Conservation (phyloP, 1,284 basidiomycete genomes). For the Moniliophthora roreri region DNA sequence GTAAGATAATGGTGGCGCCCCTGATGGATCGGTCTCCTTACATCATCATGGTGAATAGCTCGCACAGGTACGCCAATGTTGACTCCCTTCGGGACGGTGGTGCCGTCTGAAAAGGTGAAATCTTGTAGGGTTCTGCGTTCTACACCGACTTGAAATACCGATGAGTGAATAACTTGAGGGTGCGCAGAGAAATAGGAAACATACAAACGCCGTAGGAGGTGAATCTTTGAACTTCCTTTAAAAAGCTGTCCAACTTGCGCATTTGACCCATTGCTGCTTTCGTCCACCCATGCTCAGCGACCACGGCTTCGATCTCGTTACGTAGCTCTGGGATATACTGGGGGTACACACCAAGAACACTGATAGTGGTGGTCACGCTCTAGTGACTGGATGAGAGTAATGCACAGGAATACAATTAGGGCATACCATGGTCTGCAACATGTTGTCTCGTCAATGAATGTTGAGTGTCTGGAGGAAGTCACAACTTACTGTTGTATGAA, state of each 20-base stretch:
- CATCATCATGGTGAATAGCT: constrained; percentile 17
- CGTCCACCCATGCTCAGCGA: constrained; percentile 35
- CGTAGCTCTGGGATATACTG: constrained; percentile 32
- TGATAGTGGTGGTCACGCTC: constrained; percentile 25
- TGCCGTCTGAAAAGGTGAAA: constrained; percentile 28
- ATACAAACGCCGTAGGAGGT: constrained; percentile 14
- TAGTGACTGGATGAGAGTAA: background rate
- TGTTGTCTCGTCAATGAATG: background rate
- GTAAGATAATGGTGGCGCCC: background rate
- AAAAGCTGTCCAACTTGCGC: constrained; percentile 37
- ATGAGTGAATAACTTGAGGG: background rate
- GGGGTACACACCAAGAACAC: constrained; percentile 26
- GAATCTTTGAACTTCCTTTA: constrained; percentile 32
- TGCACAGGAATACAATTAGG: constrained; percentile 2
- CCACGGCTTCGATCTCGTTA: constrained; percentile 31
- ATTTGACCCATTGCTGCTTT: constrained; percentile 32
- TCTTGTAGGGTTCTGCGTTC: constrained; percentile 21
- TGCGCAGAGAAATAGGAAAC: background rate
- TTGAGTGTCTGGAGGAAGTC: background rate
- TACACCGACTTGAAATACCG: constrained; percentile 16
- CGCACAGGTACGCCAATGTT: constrained; percentile 10
- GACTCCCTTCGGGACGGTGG: constrained; percentile 22
- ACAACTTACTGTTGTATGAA: constrained; percentile 16
- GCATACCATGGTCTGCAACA: background rate
- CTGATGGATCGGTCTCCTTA: background rate